Percentiles rank a stretch among this genome's conserved stretches.
Evolutionary conservation across 2,329 filamentous ascomycete genomes (phyloP).

Genomic region (Aureobasidium sp.): DNA sequence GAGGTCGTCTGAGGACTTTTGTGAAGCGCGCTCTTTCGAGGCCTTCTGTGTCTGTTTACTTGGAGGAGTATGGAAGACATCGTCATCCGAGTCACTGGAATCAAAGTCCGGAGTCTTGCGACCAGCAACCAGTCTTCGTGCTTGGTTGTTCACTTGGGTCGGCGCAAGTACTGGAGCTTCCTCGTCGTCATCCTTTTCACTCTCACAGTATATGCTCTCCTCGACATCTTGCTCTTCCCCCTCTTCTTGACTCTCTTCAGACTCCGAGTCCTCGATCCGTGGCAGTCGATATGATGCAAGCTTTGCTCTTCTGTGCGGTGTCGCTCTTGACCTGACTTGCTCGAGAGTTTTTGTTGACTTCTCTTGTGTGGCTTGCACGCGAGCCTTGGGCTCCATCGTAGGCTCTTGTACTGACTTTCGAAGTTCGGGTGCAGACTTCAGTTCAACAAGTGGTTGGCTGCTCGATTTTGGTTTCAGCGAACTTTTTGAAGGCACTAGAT

Average conservation of each 20-base stretch:
- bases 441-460: not conserved
- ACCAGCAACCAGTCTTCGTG: not conserved
- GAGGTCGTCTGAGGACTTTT: not conserved
- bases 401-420: not conserved
- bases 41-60: not conserved
- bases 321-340: not conserved
- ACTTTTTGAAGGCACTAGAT: not conserved
- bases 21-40: not conserved
- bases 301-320: slow-evolving; percentile 13
- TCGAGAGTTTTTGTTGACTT: not conserved
- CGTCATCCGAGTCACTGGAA: slow-evolving; percentile 8
- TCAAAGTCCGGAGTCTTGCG: not conserved
- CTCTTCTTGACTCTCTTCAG: slow-evolving; percentile 13
- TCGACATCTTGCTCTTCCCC: slow-evolving; percentile 26
- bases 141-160: not conserved
- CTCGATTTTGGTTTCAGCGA: not conserved
- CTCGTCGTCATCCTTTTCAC: slow-evolving; percentile 16
- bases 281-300: not conserved
- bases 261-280: not conserved
- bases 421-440: not conserved
- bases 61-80: slow-evolving; percentile 11
- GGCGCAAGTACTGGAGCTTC: not conserved
- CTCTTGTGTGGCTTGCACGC: not conserved
- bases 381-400: not conserved
- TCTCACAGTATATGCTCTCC: slow-evolving; percentile 31